These are phyloP conservation scores for Prunus campanulata DNA, from an alignment of 306 rosid species.

Conservation along the genomic window DNA sequence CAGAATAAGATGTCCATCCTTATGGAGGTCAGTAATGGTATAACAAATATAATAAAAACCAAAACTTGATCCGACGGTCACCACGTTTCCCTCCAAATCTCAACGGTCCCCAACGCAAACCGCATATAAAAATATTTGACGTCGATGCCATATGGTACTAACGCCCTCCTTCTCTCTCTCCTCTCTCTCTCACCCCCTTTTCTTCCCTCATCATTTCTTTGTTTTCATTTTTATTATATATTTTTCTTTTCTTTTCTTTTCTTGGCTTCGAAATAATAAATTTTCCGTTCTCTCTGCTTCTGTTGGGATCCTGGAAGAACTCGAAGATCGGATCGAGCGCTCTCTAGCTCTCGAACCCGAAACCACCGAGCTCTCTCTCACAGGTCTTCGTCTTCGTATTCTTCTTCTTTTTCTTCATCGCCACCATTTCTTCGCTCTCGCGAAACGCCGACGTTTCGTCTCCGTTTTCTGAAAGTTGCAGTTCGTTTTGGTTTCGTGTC, in stretches of 20 bases:
- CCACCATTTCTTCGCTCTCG: not conserved
- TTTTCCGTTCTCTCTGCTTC: constrained; percentile 19
- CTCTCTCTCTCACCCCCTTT: not conserved
- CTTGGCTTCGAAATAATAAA: not conserved
- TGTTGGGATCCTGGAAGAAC: constrained; percentile 37
- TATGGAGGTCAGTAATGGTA: not conserved
- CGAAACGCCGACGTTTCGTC: constrained; percentile 16
- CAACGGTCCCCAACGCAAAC: constrained; percentile 14
- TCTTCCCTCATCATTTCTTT: not conserved
- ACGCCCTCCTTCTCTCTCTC: not conserved
- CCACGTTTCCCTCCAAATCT: not conserved
- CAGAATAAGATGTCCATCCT: constrained; percentile 37
- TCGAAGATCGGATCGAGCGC: constrained; percentile 50
- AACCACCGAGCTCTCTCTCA: constrained; percentile 12
- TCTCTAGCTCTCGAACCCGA: constrained; percentile 20
- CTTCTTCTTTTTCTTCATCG: not conserved
- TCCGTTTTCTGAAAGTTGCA: not conserved
- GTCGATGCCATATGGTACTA: constrained; percentile 19
- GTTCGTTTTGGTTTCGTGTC: not conserved
- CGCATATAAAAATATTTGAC: constrained; percentile 11
- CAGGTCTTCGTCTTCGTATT: not conserved
- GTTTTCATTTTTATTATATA: not conserved
- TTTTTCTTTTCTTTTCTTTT: no score
- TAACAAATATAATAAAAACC: not conserved
- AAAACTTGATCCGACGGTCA: constrained; percentile 32